Percentiles rank a stretch among this genome's conserved stretches.
Evolutionary conservation across 441 rosid genomes (phyloP).

Genomic region (Erodium trifolium): DNA sequence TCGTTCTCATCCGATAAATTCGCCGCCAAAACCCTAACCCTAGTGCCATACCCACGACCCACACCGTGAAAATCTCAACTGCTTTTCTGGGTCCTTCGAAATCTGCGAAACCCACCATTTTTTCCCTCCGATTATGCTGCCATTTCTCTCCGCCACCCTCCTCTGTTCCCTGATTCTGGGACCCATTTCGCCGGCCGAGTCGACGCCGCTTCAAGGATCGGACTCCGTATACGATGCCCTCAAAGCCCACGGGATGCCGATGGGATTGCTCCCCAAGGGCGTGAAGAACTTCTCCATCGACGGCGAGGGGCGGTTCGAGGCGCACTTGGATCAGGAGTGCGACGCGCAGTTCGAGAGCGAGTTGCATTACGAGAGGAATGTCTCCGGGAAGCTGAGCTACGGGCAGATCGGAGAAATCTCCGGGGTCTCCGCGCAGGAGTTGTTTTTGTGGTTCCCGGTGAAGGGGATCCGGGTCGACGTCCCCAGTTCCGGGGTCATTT

Average conservation of each 20-base stretch:
- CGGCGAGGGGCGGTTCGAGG: slow-evolving; percentile 8
- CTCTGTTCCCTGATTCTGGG: neutral
- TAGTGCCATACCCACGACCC: neutral
- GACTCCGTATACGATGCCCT: neutral
- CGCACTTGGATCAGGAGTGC: too few species aligned
- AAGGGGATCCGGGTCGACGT: too few species aligned
- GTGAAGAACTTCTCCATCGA: slow-evolving; percentile 44
- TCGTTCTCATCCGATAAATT: neutral
- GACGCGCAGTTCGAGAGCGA: too few species aligned
- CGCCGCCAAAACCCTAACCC: slow-evolving; percentile 41
- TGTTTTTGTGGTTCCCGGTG: too few species aligned
- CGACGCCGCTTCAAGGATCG: slow-evolving; percentile 36
- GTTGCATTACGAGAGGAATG: too few species aligned
- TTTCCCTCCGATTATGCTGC: neutral
- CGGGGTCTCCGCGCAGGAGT: too few species aligned
- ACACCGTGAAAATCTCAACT: neutral
- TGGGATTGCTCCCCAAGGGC: slow-evolving; percentile 81
- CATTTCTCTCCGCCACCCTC: slow-evolving; percentile 1
- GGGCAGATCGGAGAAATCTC: too few species aligned
- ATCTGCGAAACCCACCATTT: neutral
- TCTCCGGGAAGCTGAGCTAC: too few species aligned
- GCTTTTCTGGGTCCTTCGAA: neutral
- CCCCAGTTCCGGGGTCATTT: too few species aligned
- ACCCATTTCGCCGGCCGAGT: slow-evolving; percentile 8
- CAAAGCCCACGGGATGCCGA: slow-evolving; percentile 51